Evolutionary conservation across 192 early-diverging fungal species (phyloP).

Genomic region (Chytriomyces sp.): DNA sequence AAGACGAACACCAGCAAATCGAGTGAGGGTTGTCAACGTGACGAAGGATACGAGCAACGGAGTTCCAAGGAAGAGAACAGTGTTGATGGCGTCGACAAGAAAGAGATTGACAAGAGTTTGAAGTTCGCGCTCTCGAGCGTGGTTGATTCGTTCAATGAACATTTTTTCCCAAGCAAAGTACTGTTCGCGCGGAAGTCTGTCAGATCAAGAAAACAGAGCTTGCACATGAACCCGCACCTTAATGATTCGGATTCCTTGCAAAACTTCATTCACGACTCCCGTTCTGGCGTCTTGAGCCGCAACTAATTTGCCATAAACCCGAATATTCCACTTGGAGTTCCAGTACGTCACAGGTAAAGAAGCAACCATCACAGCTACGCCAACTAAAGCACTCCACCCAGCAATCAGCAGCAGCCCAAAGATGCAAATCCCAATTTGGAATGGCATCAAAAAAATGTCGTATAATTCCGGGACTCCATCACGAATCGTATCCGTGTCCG

Average conservation of each 20-base stretch:
- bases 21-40: slow-evolving; percentile 61
- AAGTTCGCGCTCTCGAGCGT: slow-evolving; percentile 33
- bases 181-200: neutral
- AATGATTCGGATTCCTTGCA: slow-evolving; percentile 90
- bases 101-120: neutral
- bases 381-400: slow-evolving; percentile 78
- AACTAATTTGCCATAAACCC: slow-evolving; percentile 62
- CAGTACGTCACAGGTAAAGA: slow-evolving; percentile 24
- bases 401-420: slow-evolving; percentile 73
- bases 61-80: slow-evolving; percentile 26
- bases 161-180: slow-evolving; percentile 57
- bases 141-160: slow-evolving; percentile 29
- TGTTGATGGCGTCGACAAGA: slow-evolving; percentile 10
- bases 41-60: slow-evolving; percentile 57
- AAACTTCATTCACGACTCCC: slow-evolving; percentile 79
- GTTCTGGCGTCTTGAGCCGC: slow-evolving; percentile 74
- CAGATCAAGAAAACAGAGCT: neutral
- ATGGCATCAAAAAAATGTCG: neutral
- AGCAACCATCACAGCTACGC: slow-evolving; percentile 67
- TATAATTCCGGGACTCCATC: neutral
- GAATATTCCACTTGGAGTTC: slow-evolving; percentile 28
- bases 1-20: slow-evolving; percentile 58
- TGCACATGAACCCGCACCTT: slow-evolving; percentile 51
- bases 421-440: slow-evolving; percentile 54
- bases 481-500: slow-evolving; percentile 33